phyloP scores from a whole-genome alignment of 345 rosid species.

The Populus simonii region DNA sequence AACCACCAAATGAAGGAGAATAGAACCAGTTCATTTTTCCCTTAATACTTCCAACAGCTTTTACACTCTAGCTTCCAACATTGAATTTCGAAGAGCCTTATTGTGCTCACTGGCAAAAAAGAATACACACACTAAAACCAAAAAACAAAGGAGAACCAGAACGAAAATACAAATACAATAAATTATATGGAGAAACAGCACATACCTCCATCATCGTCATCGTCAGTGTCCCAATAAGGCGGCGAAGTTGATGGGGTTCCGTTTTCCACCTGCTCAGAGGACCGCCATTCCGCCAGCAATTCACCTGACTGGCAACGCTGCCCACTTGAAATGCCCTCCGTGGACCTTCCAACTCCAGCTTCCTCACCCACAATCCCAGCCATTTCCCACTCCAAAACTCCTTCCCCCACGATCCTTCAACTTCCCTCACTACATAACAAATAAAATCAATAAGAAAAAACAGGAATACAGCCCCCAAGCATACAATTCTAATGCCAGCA shows the following conservation, averaged over 20 bases:
- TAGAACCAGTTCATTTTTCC: neutral
- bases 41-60: neutral
- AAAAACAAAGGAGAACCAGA: neutral
- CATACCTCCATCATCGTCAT: conserved; percentile 71
- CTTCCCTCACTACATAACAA: conserved; percentile 20
- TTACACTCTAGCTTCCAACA: neutral
- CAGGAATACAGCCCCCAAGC: neutral
- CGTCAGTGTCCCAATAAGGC: conserved; percentile 84
- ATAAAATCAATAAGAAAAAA: neutral
- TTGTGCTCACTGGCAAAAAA: neutral
- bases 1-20: neutral
- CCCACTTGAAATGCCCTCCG: conserved; percentile 57
- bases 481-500: neutral
- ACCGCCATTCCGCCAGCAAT: conserved; percentile 86
- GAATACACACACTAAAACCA: neutral
- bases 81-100: neutral
- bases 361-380: conserved; percentile 64
- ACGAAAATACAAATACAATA: neutral
- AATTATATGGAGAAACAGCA: neutral
- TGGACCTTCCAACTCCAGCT: conserved; percentile 64
- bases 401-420: conserved; percentile 34
- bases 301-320: conserved; percentile 68
- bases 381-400: conserved; percentile 52
- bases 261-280: conserved; percentile 88
- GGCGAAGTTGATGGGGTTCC: conserved; percentile 88